These are phyloP conservation scores for Entoloma clypeatum DNA, from an alignment of 1,284 basidiomycete species.

Conservation along the genomic window DNA sequence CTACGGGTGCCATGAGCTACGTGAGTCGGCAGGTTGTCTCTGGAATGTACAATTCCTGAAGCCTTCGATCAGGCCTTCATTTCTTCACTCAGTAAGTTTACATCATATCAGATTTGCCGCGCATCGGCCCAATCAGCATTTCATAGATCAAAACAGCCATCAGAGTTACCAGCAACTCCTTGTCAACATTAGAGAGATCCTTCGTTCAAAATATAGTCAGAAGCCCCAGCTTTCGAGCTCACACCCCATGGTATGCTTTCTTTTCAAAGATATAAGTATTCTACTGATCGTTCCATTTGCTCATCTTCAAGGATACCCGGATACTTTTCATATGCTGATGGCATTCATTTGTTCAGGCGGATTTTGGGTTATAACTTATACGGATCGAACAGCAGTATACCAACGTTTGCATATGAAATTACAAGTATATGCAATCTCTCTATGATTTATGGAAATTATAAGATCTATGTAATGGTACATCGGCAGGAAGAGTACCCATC, in stretches of 20 bases:
- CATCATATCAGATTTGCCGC: conserved; percentile 4
- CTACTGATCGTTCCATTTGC: conserved; percentile 8
- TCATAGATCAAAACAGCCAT: conserved; percentile 55
- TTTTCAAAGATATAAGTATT: background rate
- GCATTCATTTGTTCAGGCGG: background rate
- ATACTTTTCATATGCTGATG: conserved; percentile 48
- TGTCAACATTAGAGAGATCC: conserved; percentile 58
- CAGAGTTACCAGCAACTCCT: conserved; percentile 83
- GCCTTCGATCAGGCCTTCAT: conserved; percentile 65
- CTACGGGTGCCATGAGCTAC: conserved; percentile 86
- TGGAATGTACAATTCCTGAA: conserved; percentile 2
- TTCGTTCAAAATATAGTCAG: conserved; percentile 73
- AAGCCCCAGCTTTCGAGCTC: conserved; percentile 82
- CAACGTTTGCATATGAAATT: background rate
- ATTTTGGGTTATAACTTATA: background rate
- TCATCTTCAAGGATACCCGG: conserved; percentile 41
- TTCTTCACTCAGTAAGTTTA: conserved; percentile 47
- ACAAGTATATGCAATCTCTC: no score
- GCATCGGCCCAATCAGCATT: conserved; percentile 7
- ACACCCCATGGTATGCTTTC: conserved; percentile 63
- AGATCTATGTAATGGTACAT: no score
- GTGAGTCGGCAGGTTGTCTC: conserved; percentile 36
- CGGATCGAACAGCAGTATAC: background rate
- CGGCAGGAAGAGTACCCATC: no score
- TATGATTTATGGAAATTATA: background rate